Base-by-base conservation (phyloP, 306 rosid genomes). In the Dalbergia cochinchinensis region DNA sequence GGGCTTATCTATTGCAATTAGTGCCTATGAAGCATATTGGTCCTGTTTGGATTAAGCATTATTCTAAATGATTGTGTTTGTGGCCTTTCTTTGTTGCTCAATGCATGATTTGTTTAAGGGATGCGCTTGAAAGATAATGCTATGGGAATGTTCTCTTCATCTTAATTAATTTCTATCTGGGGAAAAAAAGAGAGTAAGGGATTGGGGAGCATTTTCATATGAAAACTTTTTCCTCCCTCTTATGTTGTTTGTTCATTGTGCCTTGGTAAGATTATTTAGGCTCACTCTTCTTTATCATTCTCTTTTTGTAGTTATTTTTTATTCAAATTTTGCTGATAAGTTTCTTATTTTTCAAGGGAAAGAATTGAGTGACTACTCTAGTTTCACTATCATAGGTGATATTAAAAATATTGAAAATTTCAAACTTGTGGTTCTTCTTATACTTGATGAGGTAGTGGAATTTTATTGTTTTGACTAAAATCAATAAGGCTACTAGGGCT, bases 1-100 rank as follows among this genome's bases (percentile, higher is more conserved):
- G 7, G 44, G 65, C 65, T 35, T 55, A 5, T 53, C 50, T 71
- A 53, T 53, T 71, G 76, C 50, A 34, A 33, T 34, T 34, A 51
- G 26, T 6, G 33, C 50, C 18, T 51, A 13, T 33, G 62, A 14
- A 71, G 62, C 63, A 71, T 51, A 39, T 45, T 14, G 58, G 35
- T 60, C 58, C 6, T 59, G 6, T 57, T 57, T 19, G 41, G 67
- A 73, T 31, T n/a, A 16, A 37, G 41, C 41, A 37, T 37, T 37
- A 37, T 37, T 6, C 5, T 37, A 37, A 37, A 37, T 4, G 11
- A 42, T 42, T 42, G 47, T 42, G 47, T 42, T 42, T 7, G 10
- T 8, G 11, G 47, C 11, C 10, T 8, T 42, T 42, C 47, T 42
- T 42, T 42, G 11, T 42, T 42, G 47, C 47, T 42, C 6, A 42